phyloP scores from a whole-genome alignment of 2,329 filamentous ascomycete species.

The Colletotrichum godetiae region DNA sequence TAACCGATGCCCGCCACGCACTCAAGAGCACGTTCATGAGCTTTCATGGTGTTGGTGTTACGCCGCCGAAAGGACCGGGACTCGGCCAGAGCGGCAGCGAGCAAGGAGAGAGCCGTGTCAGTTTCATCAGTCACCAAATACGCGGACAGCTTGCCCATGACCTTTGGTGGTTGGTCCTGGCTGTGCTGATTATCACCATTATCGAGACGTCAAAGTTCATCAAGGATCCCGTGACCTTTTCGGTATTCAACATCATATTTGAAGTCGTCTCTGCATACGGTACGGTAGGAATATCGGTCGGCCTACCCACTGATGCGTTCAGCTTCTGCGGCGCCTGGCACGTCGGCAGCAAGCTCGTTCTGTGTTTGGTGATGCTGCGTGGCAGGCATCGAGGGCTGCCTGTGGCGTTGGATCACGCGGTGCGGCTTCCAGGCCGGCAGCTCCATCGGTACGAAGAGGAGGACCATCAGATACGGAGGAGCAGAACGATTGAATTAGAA shows the following conservation, averaged over 20 bases:
- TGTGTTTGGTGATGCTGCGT: slow-evolving; percentile 67
- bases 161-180: slow-evolving; percentile 73
- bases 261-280: slow-evolving; percentile 70
- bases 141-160: slow-evolving; percentile 74
- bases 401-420: slow-evolving; percentile 65
- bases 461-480: slow-evolving; percentile 32
- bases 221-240: slow-evolving; percentile 61
- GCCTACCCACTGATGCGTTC: slow-evolving; percentile 63
- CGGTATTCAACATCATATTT: slow-evolving; percentile 70
- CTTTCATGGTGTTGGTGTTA: slow-evolving; percentile 58
- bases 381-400: slow-evolving; percentile 67
- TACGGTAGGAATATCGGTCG: slow-evolving; percentile 70
- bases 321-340: slow-evolving; percentile 67
- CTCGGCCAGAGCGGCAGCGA: slow-evolving; percentile 33
- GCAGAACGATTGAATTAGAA: background rate
- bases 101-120: slow-evolving; percentile 50
- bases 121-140: slow-evolving; percentile 68
- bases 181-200: slow-evolving; percentile 68
- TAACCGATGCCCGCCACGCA: slow-evolving; percentile 40
- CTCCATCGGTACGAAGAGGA: slow-evolving; percentile 44
- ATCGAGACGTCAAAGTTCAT: slow-evolving; percentile 69
- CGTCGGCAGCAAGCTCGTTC: slow-evolving; percentile 66
- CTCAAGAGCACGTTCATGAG: slow-evolving; percentile 49
- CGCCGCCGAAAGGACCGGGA: slow-evolving; percentile 32
- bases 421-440: slow-evolving; percentile 52